Percentiles rank a stretch among this genome's conserved stretches.
Conservation (phyloP, 1,139 yeast genomes). For the Lodderomyces metapsilosis region DNA sequence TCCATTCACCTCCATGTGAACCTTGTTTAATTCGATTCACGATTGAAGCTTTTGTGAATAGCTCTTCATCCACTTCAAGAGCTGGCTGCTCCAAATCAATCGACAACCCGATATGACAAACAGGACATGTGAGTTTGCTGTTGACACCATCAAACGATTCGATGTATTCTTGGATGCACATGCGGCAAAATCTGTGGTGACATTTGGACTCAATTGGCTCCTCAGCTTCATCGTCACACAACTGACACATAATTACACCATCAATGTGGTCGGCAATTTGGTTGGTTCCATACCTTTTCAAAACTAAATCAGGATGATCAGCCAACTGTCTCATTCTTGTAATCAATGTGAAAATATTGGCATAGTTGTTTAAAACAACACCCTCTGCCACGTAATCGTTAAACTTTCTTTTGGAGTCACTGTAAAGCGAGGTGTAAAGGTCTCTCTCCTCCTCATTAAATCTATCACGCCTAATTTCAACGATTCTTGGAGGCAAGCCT, state of each 20-base stretch:
- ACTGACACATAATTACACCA: slow-evolving; percentile 79
- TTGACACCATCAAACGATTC: slow-evolving; percentile 73
- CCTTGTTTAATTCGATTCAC: slow-evolving; percentile 83
- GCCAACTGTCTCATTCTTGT: slow-evolving; percentile 98
- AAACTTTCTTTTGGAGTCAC: slow-evolving; percentile 83
- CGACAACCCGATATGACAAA: slow-evolving; percentile 88
- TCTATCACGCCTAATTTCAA: slow-evolving; percentile 78
- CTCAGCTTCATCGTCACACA: slow-evolving; percentile 97
- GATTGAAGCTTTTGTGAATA: slow-evolving; percentile 75
- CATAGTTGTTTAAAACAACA: slow-evolving; percentile 91
- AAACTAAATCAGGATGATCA: slow-evolving; percentile 94
- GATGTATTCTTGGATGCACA: slow-evolving; percentile 86
- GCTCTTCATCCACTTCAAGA: slow-evolving; percentile 65
- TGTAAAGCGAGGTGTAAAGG: slow-evolving; percentile 79
- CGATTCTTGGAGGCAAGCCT: slow-evolving; percentile 93
- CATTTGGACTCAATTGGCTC: slow-evolving; percentile 95
- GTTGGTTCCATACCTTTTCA: slow-evolving; percentile 60
- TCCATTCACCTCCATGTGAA: slow-evolving; percentile 73
- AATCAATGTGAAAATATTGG: slow-evolving; percentile 90
- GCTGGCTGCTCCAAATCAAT: slow-evolving; percentile 90
- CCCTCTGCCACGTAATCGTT: slow-evolving; percentile 91
- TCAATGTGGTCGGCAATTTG: slow-evolving; percentile 34
- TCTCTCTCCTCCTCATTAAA: slow-evolving; percentile 96
- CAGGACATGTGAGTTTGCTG: slow-evolving; percentile 78
- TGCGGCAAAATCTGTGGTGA: slow-evolving; percentile 87